Base-by-base conservation (phyloP, 495 filamentous ascomycete genomes). In the Lindgomyces ingoldianus region DNA sequence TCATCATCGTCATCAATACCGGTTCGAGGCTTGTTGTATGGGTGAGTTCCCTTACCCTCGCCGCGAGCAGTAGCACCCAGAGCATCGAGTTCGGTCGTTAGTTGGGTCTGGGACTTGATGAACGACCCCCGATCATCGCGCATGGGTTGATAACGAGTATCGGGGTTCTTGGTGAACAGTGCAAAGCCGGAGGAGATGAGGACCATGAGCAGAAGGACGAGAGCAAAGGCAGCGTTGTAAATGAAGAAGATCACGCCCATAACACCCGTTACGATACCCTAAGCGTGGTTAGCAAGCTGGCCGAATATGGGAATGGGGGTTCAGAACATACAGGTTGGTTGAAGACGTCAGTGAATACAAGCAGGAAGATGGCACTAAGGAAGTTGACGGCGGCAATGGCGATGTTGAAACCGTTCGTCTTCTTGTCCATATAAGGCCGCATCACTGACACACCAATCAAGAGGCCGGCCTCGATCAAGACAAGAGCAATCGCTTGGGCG, bases 361-460 rank as follows among this genome's bases (percentile, higher is more conserved):
- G 84, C 21, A 98, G 77, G 76, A 98, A 93, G 24, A 90, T 95
- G 48, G 86, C 84, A 74, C 96, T 96, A 74, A 97, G 72, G 73
- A 98, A 96, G 77, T 97, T 98, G 72, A 96, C 79, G 27, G 83
- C 87, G 57, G 84, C 87, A 71, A 98, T 98, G 57, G 93, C 81
- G 66, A 98, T 96, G 79, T 98, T 98, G 83, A 95, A 96, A 51
- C 87, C 85, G 74, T 98, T 98, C 62, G 93, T 97, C 78, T 92
- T 94, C 84, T 96, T 98, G 81, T 98, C 94, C 94, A 98, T 98
- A 87, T 91, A 98, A 6, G 94, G 94, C 42, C 91, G 87, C 69
- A 96, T 78, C 46, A 96, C 85, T 64, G 85, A 89, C 33, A 91
- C 86, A 27, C 74, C 84, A 69, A 98, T 88, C 65, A 98, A 81